A percentile compares a stretch with the other conserved stretches of the same genome.
These are phyloP conservation scores for Cynara cardunculus DNA, from an alignment of 129 eudicot species.

Conservation along the genomic window DNA sequence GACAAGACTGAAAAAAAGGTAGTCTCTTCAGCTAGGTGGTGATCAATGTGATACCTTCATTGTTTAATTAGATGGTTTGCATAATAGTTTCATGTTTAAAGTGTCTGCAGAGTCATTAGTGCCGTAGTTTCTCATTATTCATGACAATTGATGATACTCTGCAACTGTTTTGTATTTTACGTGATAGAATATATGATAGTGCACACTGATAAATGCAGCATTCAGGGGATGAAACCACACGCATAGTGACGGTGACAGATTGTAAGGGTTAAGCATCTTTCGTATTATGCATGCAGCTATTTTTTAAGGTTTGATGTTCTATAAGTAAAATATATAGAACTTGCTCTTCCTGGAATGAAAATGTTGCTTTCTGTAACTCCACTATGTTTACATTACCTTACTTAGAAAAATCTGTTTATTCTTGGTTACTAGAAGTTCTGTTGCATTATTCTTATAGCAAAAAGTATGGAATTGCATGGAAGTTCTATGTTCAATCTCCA, in stretches of 20 bases:
- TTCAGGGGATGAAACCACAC: not conserved
- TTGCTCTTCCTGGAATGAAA: not conserved
- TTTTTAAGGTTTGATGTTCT: not conserved
- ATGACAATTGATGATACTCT: not conserved
- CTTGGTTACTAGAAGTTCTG: not conserved
- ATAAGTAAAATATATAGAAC: not conserved
- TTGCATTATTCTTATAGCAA: not conserved
- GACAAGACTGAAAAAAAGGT: slow-evolving; percentile 98
- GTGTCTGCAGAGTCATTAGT: not conserved
- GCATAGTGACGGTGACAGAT: not conserved
- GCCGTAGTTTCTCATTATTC: not conserved
- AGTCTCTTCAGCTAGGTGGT: not conserved
- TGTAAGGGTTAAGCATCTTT: not conserved
- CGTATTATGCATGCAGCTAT: slow-evolving; percentile 4
- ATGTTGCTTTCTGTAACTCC: not conserved
- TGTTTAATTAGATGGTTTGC: not conserved
- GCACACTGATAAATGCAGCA: not conserved
- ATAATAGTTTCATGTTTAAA: not conserved
- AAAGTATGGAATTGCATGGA: not conserved
- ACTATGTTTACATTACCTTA: not conserved
- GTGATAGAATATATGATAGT: not conserved
- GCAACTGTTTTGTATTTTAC: not conserved
- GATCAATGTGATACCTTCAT: not conserved
- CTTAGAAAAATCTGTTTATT: not conserved
- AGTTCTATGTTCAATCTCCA: not conserved